Base-by-base conservation (phyloP, 179 eudicot genomes). In the Heliamphora pulchella region DNA sequence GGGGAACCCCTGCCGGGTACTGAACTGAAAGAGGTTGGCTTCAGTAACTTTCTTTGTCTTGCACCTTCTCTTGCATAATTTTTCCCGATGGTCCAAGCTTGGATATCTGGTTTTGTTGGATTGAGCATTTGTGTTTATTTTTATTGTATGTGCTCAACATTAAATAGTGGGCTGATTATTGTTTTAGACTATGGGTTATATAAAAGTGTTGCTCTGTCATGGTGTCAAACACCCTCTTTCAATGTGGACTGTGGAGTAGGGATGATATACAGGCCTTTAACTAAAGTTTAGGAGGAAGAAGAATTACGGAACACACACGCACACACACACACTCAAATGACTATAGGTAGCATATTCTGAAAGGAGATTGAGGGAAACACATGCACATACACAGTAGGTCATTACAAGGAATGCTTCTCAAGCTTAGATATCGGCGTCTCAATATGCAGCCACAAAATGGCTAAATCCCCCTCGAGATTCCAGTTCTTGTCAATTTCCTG, bases 1-100 rank as follows among this genome's bases (percentile, higher is more conserved):
- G 99, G 99, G 72, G 99, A 96, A 83, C 98, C 99, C 69, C 88
- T 90, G 61, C 86, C 97, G 8, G 97, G 98, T 80, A 94, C 98
- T 53, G 92, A 92, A 79, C 77, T 94, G 77, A 96, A 92, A 87
- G 98, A 96, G 99, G 99, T 96, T 59, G 76, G 67, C 46, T 84
- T 64, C 53, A 10, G 15, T 51, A 31, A 14, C 53, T 51, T 77
- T 8, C 62, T 63, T 76, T 50, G 13, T 10, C 79, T 76, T 46
- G 15, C 41, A 31, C 44, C 14, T 75, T 75, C 57, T 61, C 43
- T 41, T 75, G 54, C 66, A 8, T 66, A 44, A 1, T 14, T 46
- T 69, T 7, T 69, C 4, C 9, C 31, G 7, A 53, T 69, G 15
- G 17, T 2, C 46, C 3, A 8, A 69, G 48, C 18, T 44, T 43